These are phyloP conservation scores for Brassica hybrid DNA, from an alignment of 441 rosid species.

Conservation along the genomic window DNA sequence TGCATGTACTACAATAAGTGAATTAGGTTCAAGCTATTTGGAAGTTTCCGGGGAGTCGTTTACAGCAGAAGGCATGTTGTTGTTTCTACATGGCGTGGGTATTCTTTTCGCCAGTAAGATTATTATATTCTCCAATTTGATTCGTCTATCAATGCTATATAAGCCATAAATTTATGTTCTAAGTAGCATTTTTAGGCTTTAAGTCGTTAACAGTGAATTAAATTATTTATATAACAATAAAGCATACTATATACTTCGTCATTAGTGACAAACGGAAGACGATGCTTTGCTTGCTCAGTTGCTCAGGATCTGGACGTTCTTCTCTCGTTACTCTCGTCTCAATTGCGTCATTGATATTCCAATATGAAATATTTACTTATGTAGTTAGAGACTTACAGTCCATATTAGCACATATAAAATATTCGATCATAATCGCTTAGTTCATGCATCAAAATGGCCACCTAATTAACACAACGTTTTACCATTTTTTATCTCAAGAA, in stretches of 20 bases:
- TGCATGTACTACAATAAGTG: neutral
- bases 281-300: constrained; percentile 18
- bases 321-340: constrained; percentile 20
- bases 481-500: neutral
- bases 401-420: neutral
- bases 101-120: neutral
- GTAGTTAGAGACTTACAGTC: constrained; percentile 1
- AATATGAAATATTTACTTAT: neutral
- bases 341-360: constrained; percentile 8
- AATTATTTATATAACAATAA: constrained; percentile 3
- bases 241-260: neutral
- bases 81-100: constrained; percentile 46
- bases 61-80: constrained; percentile 36
- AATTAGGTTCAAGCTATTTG: constrained; percentile 31
- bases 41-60: constrained; percentile 40
- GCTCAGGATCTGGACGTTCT: constrained; percentile 13
- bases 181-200: neutral
- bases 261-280: constrained; percentile 26
- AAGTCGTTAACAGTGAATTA: constrained; percentile 1
- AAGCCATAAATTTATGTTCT: neutral
- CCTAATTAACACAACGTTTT: neutral
- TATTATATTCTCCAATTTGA: constrained; percentile 19
- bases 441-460: neutral
- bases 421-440: neutral
- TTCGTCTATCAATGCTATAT: neutral